These are phyloP conservation scores for Leccinum disarticulatum DNA, from an alignment of 768 basidiomycete species.

Conservation along the genomic window DNA sequence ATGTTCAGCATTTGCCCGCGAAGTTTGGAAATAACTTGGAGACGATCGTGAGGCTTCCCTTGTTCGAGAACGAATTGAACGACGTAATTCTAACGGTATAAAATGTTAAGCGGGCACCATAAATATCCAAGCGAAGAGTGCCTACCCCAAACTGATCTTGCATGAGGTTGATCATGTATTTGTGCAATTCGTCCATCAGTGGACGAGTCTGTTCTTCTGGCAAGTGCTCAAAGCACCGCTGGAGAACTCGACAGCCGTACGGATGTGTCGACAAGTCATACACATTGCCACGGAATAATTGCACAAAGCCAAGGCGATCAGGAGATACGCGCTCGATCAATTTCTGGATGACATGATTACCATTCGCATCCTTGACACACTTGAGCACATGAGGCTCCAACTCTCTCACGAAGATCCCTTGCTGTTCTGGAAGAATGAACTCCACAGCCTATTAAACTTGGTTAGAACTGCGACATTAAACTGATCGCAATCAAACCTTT, in stretches of 20 bases:
- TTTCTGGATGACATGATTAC: conserved; percentile 95
- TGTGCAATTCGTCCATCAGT: conserved; percentile 81
- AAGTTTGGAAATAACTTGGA: conserved; percentile 63
- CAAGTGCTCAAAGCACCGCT: conserved; percentile 87
- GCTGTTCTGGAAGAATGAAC: conserved; percentile 74
- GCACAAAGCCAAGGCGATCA: conserved; percentile 74
- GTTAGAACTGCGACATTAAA: conserved; percentile 4
- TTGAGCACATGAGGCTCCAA: conserved; percentile 77
- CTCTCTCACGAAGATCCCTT: conserved; percentile 71
- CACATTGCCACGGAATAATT: conserved; percentile 74
- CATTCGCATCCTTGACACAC: conserved; percentile 89
- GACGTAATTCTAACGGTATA: conserved; percentile 77
- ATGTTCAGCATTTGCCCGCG: conserved; percentile 76
- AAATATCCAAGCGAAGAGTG: conserved; percentile 7
- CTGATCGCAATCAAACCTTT: conserved; percentile 53
- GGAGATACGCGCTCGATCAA: conserved; percentile 78
- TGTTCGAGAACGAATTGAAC: conserved; percentile 90
- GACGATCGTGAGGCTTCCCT: conserved; percentile 68
- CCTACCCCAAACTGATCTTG: conserved; percentile 89
- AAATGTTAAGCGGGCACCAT: conserved; percentile 7
- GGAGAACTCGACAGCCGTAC: conserved; percentile 93
- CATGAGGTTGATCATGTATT: conserved; percentile 69
- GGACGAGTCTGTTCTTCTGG: conserved; percentile 64
- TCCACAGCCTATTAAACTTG: conserved; percentile 69
- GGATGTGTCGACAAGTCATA: conserved; percentile 82